Conservation (phyloP, 75 land plant genomes). For the Picea sitchensis region DNA sequence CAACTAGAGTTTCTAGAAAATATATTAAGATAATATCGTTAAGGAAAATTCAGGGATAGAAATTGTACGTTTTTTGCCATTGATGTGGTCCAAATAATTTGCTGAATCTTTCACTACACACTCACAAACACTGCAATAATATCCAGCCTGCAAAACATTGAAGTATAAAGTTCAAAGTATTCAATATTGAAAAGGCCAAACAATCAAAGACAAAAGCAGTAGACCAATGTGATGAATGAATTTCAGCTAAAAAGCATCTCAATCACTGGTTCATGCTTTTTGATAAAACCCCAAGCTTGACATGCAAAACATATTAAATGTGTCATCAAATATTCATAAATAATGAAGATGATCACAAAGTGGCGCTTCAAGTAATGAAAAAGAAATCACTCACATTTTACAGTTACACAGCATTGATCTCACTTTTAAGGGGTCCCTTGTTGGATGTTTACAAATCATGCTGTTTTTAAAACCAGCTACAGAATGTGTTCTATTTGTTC, state of each 20-base stretch:
- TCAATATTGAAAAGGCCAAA: neutral
- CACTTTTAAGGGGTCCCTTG: neutral
- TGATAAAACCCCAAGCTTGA: neutral
- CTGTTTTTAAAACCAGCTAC: neutral
- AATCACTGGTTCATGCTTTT: neutral
- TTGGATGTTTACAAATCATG: neutral
- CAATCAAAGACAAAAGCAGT: neutral
- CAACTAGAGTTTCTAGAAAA: neutral
- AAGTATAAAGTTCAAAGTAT: neutral
- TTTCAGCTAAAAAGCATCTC: neutral
- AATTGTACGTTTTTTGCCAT: slow-evolving; percentile 92
- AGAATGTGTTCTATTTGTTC: too few relatives aligned
- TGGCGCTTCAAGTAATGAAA: neutral
- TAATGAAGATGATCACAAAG: neutral
- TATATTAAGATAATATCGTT: neutral
- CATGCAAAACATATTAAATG: neutral
- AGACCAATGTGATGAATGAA: neutral
- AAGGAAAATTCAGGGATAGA: neutral
- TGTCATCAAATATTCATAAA: neutral
- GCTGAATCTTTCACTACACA: slow-evolving; percentile 98
- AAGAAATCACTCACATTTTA: neutral
- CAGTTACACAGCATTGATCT: too few relatives aligned
- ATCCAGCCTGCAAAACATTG: slow-evolving; percentile 70
- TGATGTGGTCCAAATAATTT: slow-evolving; percentile 95
- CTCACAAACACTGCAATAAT: slow-evolving; percentile 93